These are phyloP conservation scores for Gentiana straminea DNA, from an alignment of 257 asterid genomes.

Conservation along the genomic window DNA sequence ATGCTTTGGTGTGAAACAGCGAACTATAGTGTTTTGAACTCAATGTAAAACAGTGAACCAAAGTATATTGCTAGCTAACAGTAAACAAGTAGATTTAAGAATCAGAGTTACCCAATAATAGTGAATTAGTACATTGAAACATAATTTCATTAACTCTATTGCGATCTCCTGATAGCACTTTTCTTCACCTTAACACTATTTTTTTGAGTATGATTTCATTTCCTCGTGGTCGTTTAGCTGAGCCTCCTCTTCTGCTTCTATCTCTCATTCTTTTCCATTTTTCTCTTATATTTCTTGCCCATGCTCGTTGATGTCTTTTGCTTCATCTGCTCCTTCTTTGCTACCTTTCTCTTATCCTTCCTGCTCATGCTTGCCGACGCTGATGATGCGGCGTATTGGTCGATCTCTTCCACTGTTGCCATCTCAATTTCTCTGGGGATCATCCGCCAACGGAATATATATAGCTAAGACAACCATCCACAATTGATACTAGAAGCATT, in stretches of 20 bases:
- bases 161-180: conserved; percentile 21
- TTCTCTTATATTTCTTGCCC: conserved; percentile 58
- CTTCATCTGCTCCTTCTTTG: conserved; percentile 86
- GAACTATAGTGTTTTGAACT: no score
- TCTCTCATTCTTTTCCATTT: conserved; percentile 58
- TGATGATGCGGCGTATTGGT: conserved; percentile 8
- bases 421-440: conserved; percentile 15
- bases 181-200: conserved; percentile 65
- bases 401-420: conserved; percentile 12
- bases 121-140: no score
- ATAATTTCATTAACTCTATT: conserved; percentile 21
- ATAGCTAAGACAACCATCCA: no score
- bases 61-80: no score
- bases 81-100: no score
- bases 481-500: no score
- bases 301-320: conserved; percentile 38
- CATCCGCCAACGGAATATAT: not conserved
- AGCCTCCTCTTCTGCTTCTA: conserved; percentile 42
- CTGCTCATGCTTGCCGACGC: conserved; percentile 26
- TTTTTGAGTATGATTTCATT: conserved; percentile 94
- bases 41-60: no score
- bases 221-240: conserved; percentile 69
- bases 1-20: no score
- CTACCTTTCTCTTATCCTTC: conserved; percentile 61
- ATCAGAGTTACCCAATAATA: no score